Evolutionary conservation across 1,284 basidiomycete genomes (phyloP), one percentile per base, ranked within the genome.

Genomic region (Pseudozyma sp.): DNA sequence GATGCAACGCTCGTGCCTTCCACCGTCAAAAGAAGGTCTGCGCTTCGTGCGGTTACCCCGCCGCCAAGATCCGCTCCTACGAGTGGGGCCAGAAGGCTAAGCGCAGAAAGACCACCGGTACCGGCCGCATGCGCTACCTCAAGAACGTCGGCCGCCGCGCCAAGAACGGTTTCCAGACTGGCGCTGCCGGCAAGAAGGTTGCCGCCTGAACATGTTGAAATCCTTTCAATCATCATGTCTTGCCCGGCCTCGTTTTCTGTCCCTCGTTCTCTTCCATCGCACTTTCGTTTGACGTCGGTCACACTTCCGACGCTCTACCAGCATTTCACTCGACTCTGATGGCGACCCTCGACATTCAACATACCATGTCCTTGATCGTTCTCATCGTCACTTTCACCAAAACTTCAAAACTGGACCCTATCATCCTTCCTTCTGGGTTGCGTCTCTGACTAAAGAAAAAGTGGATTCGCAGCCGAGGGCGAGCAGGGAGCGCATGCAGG

Each of bases 61-160:
- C 93, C 65, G 95, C 96, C 73, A 98, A 94, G 88, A 88, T 95
- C 84, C 91, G 96, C 85, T 95, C 93, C 82, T 98, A 91, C 87
- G 92, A 98, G 87, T 99, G 96, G 96, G 94, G 94, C 80, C 89
- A 91, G 86, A 99, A 99, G 90, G 96, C 95, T 68, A 97, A 98
- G 91, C 92, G 96, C 88, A 92, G 96, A 90, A 96, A 97, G 91
- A 97, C 94, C 72, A 88, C 95, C 77, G 96, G 96, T 80, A 95
- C 96, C 81, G 96, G 96, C 79, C 90, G 96, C 84, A 97, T 97
- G 94, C 88, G 89, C 78, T 90, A 95, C 90, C 90, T 99, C 87
- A 97, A 95, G 90, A 86, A 69, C 49, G 81, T 84, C 62, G 64
- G 81, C 43, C 80, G 82, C 67, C 70, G 74, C 14, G 80, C 81